These are phyloP conservation scores for Talaromyces thailandensis DNA, from an alignment of 495 filamentous ascomycete genomes.

Conservation along the genomic window DNA sequence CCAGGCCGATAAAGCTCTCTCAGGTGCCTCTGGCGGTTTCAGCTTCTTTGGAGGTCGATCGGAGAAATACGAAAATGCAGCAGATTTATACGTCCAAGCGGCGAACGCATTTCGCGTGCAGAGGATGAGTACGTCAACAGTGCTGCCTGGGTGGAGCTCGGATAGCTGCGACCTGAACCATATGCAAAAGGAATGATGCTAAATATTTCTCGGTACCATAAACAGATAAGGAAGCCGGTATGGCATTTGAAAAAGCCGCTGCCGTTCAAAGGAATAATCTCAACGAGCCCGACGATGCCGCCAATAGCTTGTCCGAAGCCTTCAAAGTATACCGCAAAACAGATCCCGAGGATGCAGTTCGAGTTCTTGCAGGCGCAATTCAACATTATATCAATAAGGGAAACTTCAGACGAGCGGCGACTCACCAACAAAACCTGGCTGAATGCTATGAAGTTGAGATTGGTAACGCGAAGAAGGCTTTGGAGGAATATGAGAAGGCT, in stretches of 20 bases:
- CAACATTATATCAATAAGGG: constrained; percentile 72
- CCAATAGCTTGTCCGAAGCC: constrained; percentile 67
- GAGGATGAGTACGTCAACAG: constrained; percentile 46
- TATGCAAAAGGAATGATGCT: neutral
- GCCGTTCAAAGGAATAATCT: constrained; percentile 63
- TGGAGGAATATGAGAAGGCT: constrained; percentile 70
- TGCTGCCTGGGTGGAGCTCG: neutral
- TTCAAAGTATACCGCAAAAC: constrained; percentile 82
- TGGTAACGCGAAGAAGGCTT: constrained; percentile 63
- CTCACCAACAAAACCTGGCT: constrained; percentile 75
- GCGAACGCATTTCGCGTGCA: constrained; percentile 74
- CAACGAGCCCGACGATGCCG: constrained; percentile 82
- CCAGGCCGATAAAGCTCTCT: constrained; percentile 72
- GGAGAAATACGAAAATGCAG: constrained; percentile 79
- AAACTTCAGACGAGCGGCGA: constrained; percentile 81
- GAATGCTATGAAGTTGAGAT: constrained; percentile 76
- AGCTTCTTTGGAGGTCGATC: constrained; percentile 68
- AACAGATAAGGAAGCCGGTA: constrained; percentile 70
- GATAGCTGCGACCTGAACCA: neutral
- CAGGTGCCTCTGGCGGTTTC: constrained; percentile 60
- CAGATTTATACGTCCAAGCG: constrained; percentile 71
- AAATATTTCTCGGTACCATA: neutral
- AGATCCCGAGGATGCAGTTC: constrained; percentile 66
- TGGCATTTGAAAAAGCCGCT: constrained; percentile 72
- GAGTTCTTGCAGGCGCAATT: constrained; percentile 66